A percentile compares a stretch with the other conserved stretches of the same genome.
phyloP scores from a whole-genome alignment of 1,284 basidiomycete genomes.

The Ustilago curta region DNA sequence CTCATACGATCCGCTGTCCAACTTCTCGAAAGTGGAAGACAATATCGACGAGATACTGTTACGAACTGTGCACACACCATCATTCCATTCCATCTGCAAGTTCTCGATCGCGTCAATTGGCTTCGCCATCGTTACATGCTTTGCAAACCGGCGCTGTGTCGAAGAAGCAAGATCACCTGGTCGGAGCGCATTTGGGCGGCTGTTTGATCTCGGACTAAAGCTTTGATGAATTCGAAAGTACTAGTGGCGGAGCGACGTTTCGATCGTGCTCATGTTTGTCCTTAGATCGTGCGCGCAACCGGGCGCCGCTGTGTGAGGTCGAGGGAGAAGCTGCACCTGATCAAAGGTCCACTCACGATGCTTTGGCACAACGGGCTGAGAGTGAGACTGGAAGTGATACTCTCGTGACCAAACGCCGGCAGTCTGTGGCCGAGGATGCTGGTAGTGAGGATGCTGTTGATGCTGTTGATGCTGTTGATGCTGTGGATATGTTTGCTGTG shows the following conservation, averaged over 20 bases:
- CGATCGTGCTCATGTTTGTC: neutral
- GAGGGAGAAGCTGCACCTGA: constrained; percentile 2
- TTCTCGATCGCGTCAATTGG: no score
- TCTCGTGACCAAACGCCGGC: neutral
- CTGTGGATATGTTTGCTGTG: neutral
- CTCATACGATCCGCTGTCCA: no score
- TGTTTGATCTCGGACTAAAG: no score
- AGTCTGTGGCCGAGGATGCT: neutral
- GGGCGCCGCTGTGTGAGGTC: constrained; percentile 8
- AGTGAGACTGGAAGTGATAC: neutral
- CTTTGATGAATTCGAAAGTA: neutral
- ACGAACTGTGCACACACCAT: no score
- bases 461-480: neutral
- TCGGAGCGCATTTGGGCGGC: no score
- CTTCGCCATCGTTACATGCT: no score
- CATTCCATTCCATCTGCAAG: no score
- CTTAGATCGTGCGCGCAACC: constrained; percentile 3
- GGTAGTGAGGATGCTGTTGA: neutral
- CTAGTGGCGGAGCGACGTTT: constrained; percentile 3
- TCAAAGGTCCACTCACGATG: neutral
- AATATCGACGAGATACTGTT: no score
- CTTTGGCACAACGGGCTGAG: neutral
- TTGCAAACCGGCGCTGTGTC: no score
- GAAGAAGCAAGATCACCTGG: no score
- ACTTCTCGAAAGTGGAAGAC: no score